Percentiles rank a stretch among this genome's conserved stretches.
Evolutionary conservation across 23 red algal species (phyloP).

Genomic region (Chondrus crispus): DNA sequence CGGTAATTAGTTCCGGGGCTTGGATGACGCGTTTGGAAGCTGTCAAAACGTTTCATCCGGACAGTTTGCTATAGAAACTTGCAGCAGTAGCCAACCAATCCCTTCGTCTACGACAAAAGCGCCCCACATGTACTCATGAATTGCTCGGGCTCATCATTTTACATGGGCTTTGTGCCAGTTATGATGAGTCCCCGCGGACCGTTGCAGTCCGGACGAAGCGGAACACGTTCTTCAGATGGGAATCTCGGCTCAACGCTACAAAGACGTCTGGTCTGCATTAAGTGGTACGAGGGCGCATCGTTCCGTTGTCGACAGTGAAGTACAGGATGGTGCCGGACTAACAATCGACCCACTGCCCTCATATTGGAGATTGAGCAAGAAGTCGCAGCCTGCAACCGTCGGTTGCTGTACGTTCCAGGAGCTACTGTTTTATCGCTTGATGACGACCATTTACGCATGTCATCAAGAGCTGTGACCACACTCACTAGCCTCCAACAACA

Average conservation of each 20-base stretch:
- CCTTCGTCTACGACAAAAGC: not conserved
- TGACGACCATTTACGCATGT: not conserved
- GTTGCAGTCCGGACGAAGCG: not conserved
- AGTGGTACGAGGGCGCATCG: not conserved
- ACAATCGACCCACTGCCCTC: not conserved
- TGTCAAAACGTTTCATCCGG: not conserved
- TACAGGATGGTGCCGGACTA: not conserved
- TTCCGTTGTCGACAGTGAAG: not conserved
- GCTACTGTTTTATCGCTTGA: not conserved
- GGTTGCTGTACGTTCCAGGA: not conserved
- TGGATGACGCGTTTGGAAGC: not conserved
- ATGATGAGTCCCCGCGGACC: not conserved
- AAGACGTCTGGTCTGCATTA: not conserved
- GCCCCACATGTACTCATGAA: not conserved
- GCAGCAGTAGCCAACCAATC: not conserved
- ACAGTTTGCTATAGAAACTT: not conserved
- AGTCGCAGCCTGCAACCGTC: not conserved
- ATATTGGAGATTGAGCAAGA: slow-evolving; percentile 25
- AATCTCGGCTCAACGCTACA: not conserved
- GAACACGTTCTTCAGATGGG: not conserved
- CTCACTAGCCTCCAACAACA: not conserved
- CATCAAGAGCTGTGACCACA: not conserved
- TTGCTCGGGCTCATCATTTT: not conserved
- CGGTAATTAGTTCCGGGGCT: too few relatives aligned
- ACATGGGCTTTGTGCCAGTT: slow-evolving; percentile 16